These are phyloP conservation scores for Fusarium goolgardi DNA, from an alignment of 2,329 filamentous ascomycete species.

Conservation along the genomic window DNA sequence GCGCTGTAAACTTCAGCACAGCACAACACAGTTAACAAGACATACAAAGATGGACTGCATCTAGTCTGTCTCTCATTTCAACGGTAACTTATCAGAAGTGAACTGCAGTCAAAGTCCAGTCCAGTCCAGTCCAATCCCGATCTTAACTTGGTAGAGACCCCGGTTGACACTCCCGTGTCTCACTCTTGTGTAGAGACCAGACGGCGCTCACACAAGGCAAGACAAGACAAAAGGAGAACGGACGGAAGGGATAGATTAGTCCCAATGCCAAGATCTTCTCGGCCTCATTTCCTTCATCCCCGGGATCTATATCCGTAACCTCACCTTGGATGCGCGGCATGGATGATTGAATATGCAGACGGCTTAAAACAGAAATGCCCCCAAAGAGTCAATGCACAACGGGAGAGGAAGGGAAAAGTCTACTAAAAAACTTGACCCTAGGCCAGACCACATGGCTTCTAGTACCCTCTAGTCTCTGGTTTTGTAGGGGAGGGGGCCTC, in stretches of 20 bases:
- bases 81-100: constrained; percentile 1
- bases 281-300: constrained; percentile 20
- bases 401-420: background rate
- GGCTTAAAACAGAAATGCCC: constrained; percentile 33
- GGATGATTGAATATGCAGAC: constrained; percentile 22
- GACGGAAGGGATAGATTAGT: background rate
- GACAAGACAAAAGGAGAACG: constrained; percentile 18
- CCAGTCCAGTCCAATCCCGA: constrained; percentile 27
- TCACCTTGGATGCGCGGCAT: constrained; percentile 1
- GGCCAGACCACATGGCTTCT: constrained; percentile 34
- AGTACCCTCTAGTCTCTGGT: background rate
- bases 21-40: background rate
- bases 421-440: background rate
- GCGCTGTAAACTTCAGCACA: background rate
- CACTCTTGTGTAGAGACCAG: constrained; percentile 33
- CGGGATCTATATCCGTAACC: constrained; percentile 20
- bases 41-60: background rate
- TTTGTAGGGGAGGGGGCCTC: background rate
- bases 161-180: constrained; percentile 50
- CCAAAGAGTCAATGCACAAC: constrained; percentile 13
- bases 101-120: background rate
- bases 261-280: constrained; percentile 15
- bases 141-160: constrained; percentile 34
- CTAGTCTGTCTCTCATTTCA: background rate
- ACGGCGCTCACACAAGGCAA: constrained; percentile 44